phyloP scores from a whole-genome alignment of 768 basidiomycete genomes.

The Suillus discolor region DNA sequence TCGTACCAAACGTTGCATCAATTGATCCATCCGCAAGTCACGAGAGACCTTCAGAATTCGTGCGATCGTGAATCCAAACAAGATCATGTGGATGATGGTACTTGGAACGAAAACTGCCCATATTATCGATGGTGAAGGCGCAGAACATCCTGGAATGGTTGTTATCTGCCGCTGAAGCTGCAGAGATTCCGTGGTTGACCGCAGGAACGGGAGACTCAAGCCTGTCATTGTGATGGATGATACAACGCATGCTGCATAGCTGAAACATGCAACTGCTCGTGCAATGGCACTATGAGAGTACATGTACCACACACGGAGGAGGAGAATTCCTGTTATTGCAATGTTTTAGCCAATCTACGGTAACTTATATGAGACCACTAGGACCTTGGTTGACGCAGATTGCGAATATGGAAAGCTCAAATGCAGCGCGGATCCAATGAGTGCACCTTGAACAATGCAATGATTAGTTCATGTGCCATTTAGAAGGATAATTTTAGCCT shows the following conservation, averaged over 20 bases:
- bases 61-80: slow-evolving; percentile 12
- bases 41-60: background rate
- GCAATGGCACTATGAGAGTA: slow-evolving; percentile 7
- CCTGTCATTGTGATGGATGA: background rate
- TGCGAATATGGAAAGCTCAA: slow-evolving; percentile 9
- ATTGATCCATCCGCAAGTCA: background rate
- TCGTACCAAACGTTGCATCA: slow-evolving; percentile 7
- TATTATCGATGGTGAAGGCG: slow-evolving; percentile 8
- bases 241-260: slow-evolving; percentile 7
- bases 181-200: background rate
- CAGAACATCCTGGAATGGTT: slow-evolving; percentile 7
- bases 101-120: slow-evolving; percentile 12
- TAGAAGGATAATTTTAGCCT: background rate
- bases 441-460: slow-evolving; percentile 8
- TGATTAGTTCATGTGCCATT: background rate
- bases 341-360: background rate
- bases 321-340: slow-evolving; percentile 9
- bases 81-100: slow-evolving; percentile 8
- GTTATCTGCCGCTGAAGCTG: background rate
- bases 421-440: slow-evolving; percentile 2
- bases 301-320: slow-evolving; percentile 18
- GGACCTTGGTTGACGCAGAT: slow-evolving; percentile 14
- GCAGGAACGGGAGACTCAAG: background rate
- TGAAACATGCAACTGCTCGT: slow-evolving; percentile 6
- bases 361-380: background rate